phyloP scores from a whole-genome alignment of 345 rosid genomes.

The Gossypium rotundifolium region DNA sequence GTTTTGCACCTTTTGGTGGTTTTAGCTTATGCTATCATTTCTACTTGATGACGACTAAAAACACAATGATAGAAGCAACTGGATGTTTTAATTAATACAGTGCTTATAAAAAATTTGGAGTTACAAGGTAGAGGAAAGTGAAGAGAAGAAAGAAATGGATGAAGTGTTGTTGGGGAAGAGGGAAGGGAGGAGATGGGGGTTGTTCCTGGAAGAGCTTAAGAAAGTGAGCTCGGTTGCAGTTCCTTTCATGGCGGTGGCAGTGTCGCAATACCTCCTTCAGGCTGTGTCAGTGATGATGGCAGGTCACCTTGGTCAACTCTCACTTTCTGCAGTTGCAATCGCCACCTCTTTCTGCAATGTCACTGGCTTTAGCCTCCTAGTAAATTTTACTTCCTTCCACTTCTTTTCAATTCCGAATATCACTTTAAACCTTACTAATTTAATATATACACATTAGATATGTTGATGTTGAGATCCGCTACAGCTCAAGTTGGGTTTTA shows the following conservation, averaged over 20 bases:
- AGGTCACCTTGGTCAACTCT: slow-evolving; percentile 22
- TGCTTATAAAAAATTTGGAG: no score
- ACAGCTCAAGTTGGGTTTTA: no score
- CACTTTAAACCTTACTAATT: no score
- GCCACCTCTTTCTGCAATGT: slow-evolving; percentile 23
- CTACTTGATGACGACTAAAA: no score
- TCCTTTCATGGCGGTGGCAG: slow-evolving; percentile 7
- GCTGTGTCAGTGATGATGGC: slow-evolving; percentile 20
- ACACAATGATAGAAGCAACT: no score
- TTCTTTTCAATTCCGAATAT: background rate
- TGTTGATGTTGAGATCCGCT: no score
- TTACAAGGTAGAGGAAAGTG: no score
- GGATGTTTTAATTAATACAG: no score
- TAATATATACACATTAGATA: no score
- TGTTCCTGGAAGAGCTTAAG: slow-evolving; percentile 14
- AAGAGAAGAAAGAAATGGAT: background rate
- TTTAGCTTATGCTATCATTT: no score
- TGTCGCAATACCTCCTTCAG: slow-evolving; percentile 17
- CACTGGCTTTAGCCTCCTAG: slow-evolving; percentile 21
- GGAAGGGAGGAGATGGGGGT: background rate
- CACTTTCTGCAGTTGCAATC: slow-evolving; percentile 13
- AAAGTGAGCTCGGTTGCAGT: slow-evolving; percentile 17
- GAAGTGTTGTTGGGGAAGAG: background rate
- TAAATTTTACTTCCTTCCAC: background rate
- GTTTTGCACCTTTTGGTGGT: no score